A percentile compares a stretch with the other conserved stretches of the same genome.
Evolutionary conservation across 352 stramenopile species (phyloP).

Genomic region (Phytophthora vignae): DNA sequence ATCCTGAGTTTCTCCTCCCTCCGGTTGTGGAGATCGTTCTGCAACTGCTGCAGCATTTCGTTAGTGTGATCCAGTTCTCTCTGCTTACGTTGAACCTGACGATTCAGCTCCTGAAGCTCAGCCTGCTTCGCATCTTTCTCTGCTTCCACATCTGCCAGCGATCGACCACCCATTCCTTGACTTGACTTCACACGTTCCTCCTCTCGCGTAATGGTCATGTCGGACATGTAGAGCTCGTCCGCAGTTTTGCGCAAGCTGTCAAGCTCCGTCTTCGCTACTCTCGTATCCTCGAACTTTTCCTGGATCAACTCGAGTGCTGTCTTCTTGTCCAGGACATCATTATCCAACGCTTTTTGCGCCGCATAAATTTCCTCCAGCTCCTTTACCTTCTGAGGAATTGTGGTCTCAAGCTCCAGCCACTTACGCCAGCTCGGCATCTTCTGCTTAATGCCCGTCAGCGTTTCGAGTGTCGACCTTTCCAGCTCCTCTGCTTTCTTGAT

Average conservation of each 20-base stretch:
- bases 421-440: conserved; percentile 78
- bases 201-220: conserved; percentile 42
- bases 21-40: conserved; percentile 70
- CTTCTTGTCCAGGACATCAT: conserved; percentile 65
- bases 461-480: conserved; percentile 55
- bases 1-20: conserved; percentile 63
- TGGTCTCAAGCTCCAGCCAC: conserved; percentile 58
- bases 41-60: conserved; percentile 59
- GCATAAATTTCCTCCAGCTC: conserved; percentile 62
- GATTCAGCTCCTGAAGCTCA: conserved; percentile 57
- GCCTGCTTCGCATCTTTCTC: conserved; percentile 59
- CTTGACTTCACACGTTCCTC: conserved; percentile 50
- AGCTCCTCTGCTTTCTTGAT: conserved; percentile 69
- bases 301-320: conserved; percentile 16
- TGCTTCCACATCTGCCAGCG: conserved; percentile 51
- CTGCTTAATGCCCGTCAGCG: conserved; percentile 64
- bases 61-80: conserved; percentile 54
- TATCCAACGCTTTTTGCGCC: conserved; percentile 52
- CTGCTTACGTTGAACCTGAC: conserved; percentile 66
- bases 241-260: conserved; percentile 34
- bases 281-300: conserved; percentile 45
- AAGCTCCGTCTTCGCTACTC: conserved; percentile 46
- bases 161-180: conserved; percentile 45
- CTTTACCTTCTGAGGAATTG: conserved; percentile 53
- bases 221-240: conserved; percentile 45